phyloP scores from a whole-genome alignment of 176 grass and related monocot genomes.

The Hordeum marinum region DNA sequence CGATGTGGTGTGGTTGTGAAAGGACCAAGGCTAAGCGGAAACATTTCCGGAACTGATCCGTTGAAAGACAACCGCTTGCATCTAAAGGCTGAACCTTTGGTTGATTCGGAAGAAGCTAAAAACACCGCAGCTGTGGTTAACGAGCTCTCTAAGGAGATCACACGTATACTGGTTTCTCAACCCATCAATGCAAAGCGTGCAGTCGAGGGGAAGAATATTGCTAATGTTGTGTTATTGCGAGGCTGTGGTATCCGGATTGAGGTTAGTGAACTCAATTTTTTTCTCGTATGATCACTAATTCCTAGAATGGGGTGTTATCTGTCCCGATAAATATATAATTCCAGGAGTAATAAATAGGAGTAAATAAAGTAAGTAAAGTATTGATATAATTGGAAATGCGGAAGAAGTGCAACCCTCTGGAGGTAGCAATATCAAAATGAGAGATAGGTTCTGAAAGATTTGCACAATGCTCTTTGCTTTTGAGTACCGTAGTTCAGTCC shows the following conservation, averaged over 20 bases:
- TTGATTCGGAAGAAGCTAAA: conserved; percentile 84
- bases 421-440: not conserved
- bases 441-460: not conserved
- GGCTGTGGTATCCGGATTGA: conserved; percentile 94
- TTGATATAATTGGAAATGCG: too few relatives aligned
- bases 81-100: conserved; percentile 73
- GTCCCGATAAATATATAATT: too few relatives aligned
- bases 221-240: conserved; percentile 76
- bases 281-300: not conserved
- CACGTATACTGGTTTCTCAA: conserved; percentile 63
- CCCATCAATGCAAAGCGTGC: conserved; percentile 71
- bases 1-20: conserved; percentile 97
- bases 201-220: conserved; percentile 77
- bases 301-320: not conserved
- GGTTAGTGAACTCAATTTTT: conserved; percentile 47
- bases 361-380: too few relatives aligned
- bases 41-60: conserved; percentile 97
- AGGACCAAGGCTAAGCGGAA: conserved; percentile 84
- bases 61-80: conserved; percentile 89
- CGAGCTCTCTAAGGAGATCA: conserved; percentile 88
- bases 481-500: not conserved
- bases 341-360: too few relatives aligned
- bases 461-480: not conserved
- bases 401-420: not conserved
- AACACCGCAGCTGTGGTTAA: conserved; percentile 79